Evolutionary conservation across 1,139 yeast species (phyloP).

Genomic region (Insectozyma bohioensis): DNA sequence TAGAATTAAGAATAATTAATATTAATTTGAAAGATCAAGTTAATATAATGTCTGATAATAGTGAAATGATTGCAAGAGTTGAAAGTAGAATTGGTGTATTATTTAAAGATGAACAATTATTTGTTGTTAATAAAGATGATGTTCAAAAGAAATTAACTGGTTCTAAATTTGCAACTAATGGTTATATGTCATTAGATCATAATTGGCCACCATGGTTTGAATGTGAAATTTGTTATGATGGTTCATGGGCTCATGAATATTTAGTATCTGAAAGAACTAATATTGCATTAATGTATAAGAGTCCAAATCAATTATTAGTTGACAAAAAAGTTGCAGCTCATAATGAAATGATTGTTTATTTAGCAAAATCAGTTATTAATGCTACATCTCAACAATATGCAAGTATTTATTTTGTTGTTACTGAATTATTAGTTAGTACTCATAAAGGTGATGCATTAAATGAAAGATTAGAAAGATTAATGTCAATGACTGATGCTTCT

Average conservation of each 20-base stretch:
- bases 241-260: slow-evolving; percentile 47
- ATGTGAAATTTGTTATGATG: slow-evolving; percentile 70
- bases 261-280: slow-evolving; percentile 66
- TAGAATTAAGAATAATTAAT: slow-evolving; percentile 65
- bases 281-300: slow-evolving; percentile 58
- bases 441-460: slow-evolving; percentile 56
- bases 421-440: slow-evolving; percentile 64
- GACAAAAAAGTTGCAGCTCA: slow-evolving; percentile 18
- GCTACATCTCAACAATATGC: slow-evolving; percentile 77
- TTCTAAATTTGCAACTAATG: slow-evolving; percentile 28
- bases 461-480: slow-evolving; percentile 62
- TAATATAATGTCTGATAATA: slow-evolving; percentile 35
- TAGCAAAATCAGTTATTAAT: slow-evolving; percentile 67
- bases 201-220: slow-evolving; percentile 89
- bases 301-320: slow-evolving; percentile 62
- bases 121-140: slow-evolving; percentile 54
- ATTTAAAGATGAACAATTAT: slow-evolving; percentile 68
- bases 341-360: slow-evolving; percentile 48
- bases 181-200: slow-evolving; percentile 20
- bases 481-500: slow-evolving; percentile 66
- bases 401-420: slow-evolving; percentile 60
- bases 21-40: slow-evolving; percentile 53
- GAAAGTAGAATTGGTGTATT: slow-evolving; percentile 73
- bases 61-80: slow-evolving; percentile 46
- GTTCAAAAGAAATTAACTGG: slow-evolving; percentile 14